A percentile compares a stretch with the other conserved stretches of the same genome.
Conservation (phyloP, 1,139 yeast species). For the Saccharomycopsis hybrid region DNA sequence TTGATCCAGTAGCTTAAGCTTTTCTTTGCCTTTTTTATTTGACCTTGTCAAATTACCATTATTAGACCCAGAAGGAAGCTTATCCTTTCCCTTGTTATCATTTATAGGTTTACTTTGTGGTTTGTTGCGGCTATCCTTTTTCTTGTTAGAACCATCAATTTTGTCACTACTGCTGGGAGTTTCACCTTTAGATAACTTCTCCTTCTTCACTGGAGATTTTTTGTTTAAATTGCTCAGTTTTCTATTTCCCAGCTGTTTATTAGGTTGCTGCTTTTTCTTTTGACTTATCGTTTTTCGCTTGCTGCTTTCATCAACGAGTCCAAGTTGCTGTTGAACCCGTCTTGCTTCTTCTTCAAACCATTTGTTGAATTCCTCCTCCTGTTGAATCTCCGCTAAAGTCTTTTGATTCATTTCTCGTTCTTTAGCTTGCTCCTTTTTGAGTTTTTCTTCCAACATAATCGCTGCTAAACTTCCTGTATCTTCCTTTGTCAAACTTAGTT, state of each 20-base stretch:
- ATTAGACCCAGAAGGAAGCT: conserved; percentile 5
- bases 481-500: not conserved
- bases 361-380: conserved; percentile 69
- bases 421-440: conserved; percentile 28
- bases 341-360: conserved; percentile 80
- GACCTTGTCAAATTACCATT: not conserved
- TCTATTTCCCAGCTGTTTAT: not conserved
- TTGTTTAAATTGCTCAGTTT: not conserved
- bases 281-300: not conserved
- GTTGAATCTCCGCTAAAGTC: conserved; percentile 62
- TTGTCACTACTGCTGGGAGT: not conserved
- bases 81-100: conserved; percentile 7
- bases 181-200: no score
- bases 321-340: conserved; percentile 44
- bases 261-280: not conserved
- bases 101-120: not conserved
- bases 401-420: conserved; percentile 30
- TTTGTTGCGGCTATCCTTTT: not conserved
- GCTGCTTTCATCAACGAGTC: not conserved
- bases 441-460: conserved; percentile 43
- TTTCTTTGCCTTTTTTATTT: conserved; percentile 3
- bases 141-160: not conserved
- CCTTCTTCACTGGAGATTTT: no score
- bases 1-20: not conserved
- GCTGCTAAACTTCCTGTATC: conserved; percentile 27